Base-by-base conservation (phyloP, 2,329 filamentous ascomycete genomes). In the Diaporthe ampelina region DNA sequence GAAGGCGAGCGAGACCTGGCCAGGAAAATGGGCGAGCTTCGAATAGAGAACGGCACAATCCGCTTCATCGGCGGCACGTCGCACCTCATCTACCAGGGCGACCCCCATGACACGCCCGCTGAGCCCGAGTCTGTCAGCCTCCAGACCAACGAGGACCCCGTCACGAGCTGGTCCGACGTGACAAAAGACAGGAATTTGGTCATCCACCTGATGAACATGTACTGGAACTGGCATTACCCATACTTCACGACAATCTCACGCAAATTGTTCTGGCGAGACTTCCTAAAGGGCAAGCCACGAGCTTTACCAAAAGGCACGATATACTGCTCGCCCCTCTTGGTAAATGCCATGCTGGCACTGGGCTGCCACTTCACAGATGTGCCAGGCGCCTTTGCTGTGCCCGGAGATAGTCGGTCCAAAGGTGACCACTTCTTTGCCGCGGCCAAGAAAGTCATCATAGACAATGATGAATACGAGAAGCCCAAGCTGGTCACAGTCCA, bases 191-290 rank as follows among this genome's bases (percentile, higher is more conserved):
- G 91, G 32, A 90, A 93, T 71, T 87, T 98, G 59, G 91, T 98
- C 78, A 90, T 92, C 21, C 96, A 98, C 82, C 90, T 99, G 24
- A 91, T 99, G 81, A 96, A 95, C 80, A 95, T 98, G 94, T 99
- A 99, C 84, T 98, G 98, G 84, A 95, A 92, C 79, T 98, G 96
- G 94, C 97, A 98, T 83, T 98, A 98, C 83, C 93, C 95, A 24
- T 98, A 97, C 84, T 99, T 98, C 82, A 96, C 95, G 5, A 97
- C 94, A 0, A 86, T 98, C 9, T 96, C 95, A 17, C 97, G 94
- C 81, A 91, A 89, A 50, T 86, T 97, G 43, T 98, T 99, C 81
- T 95, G 94, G 81, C 90, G 93, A 56, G 95, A 98, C 81, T 98
- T 97, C 79, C 82, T 93, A 58, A 89, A 88, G 19, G 96, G 97